These are phyloP conservation scores for Teunomyces stri DNA, from an alignment of 805 yeast genomes.

Conservation along the genomic window DNA sequence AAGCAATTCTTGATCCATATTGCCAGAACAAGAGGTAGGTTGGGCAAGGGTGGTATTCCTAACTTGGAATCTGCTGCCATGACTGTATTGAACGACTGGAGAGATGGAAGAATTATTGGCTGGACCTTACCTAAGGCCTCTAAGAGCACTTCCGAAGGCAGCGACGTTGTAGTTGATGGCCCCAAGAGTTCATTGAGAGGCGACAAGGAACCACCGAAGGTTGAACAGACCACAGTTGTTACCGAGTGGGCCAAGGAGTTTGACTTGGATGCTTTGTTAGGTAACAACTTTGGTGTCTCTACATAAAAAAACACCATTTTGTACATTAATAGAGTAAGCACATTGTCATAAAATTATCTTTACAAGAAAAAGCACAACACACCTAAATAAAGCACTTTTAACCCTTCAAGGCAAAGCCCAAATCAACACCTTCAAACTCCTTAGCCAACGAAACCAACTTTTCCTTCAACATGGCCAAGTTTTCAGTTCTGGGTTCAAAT, in stretches of 20 bases:
- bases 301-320: not conserved
- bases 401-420: constrained; percentile 42
- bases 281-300: constrained; percentile 39
- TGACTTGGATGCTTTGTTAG: constrained; percentile 80
- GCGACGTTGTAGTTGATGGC: constrained; percentile 23
- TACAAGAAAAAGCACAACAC: not conserved
- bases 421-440: constrained; percentile 29
- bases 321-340: constrained; percentile 1
- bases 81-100: constrained; percentile 88
- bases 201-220: constrained; percentile 46
- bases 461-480: constrained; percentile 25
- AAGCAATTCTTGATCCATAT: constrained; percentile 88
- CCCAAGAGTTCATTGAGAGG: constrained; percentile 41
- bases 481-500: constrained; percentile 28
- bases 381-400: constrained; percentile 6
- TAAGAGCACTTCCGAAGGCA: constrained; percentile 32
- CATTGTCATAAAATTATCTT: not conserved
- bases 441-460: constrained; percentile 29
- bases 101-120: constrained; percentile 91
- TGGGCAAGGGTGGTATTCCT: constrained; percentile 91
- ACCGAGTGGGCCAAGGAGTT: constrained; percentile 90
- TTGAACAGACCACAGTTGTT: constrained; percentile 78
- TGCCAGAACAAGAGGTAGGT: constrained; percentile 88
- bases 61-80: constrained; percentile 82
- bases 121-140: constrained; percentile 76